Percentiles rank a stretch among this genome's conserved stretches.
These are phyloP conservation scores for Fagus crenata DNA, from an alignment of 306 rosid genomes.

Conservation along the genomic window DNA sequence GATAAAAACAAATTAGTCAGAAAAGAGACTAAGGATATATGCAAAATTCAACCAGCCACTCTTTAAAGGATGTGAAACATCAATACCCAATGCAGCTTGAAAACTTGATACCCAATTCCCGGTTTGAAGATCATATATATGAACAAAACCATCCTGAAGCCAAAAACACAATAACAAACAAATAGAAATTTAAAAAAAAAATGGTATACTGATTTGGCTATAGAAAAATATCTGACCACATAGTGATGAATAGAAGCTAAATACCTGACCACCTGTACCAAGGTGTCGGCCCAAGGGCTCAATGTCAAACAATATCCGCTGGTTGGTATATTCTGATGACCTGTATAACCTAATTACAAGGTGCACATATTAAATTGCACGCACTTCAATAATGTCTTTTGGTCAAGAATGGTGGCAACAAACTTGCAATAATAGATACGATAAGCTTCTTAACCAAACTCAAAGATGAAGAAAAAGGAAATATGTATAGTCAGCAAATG, in stretches of 20 bases:
- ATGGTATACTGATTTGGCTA: conserved; percentile 11
- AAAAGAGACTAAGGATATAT: conserved; percentile 6
- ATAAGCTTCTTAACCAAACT: conserved; percentile 10
- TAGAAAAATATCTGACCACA: conserved; percentile 20
- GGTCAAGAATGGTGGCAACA: background rate
- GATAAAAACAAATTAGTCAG: conserved; percentile 21
- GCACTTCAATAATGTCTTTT: background rate
- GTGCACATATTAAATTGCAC: background rate
- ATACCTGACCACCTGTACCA: conserved; percentile 97
- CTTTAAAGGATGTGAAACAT: conserved; percentile 22
- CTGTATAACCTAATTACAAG: conserved; percentile 70
- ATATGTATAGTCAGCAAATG: background rate
- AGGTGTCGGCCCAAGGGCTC: conserved; percentile 86
- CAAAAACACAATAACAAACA: conserved; percentile 19
- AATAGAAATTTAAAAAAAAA: background rate
- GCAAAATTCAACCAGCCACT: conserved; percentile 17
- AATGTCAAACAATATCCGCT: conserved; percentile 82
- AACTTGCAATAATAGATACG: conserved; percentile 6
- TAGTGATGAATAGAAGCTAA: conserved; percentile 23
- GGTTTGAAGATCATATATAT: conserved; percentile 84
- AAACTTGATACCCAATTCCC: conserved; percentile 93
- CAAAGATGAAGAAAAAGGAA: conserved; percentile 13
- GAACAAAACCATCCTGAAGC: conserved; percentile 81
- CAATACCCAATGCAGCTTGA: conserved; percentile 83
- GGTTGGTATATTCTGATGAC: conserved; percentile 85